Evolutionary conservation across 345 rosid species (phyloP), one percentile per base, ranked within the genome.

Genomic region (Carallia brachiata): DNA sequence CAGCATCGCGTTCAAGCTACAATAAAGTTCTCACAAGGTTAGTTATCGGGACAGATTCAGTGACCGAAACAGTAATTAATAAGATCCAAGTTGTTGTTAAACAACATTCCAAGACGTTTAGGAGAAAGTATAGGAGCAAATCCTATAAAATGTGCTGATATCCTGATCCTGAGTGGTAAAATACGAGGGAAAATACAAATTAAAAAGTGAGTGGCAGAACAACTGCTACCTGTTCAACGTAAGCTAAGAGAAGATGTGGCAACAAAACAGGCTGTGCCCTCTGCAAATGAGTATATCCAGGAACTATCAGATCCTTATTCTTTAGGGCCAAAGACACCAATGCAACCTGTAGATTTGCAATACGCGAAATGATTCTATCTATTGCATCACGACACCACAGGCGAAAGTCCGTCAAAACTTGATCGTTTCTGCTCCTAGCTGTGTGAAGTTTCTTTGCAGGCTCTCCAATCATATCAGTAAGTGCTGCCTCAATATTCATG

Each of bases 371-470:
- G 9, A 90, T 84, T 28, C 67, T 69, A 67, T 92, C 97, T 18
- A 95, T 88, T 23, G 99, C 97, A 72, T 95, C 92, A 56, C 96
- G 92, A 65, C 99, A 95, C 99, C 97, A 95, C 5, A 95, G 79
- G 36, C 90, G 87, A 71, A 90, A 90, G 81, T 95, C 98, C 4
- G 97, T 95, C 84, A 83, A 82, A 66, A 89, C 97, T 71, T 89
- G 99, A 66, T 95, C 97, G 28, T 95, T 95, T 70, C 96, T 80
- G 74, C 97, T 95, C 23, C 97, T 73, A 61, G 99, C 98, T 1
- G 98, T 92, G 80, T 95, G 98, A 19, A 95, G 97, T 69, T 90
- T 95, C 85, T 95, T 95, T 4, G 98, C 99, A 62, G 99, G 96
- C 47, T 92, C 98, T n/a, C 98, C 99, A 55, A 92, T 88, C 74